Evolutionary conservation across 768 basidiomycete genomes (phyloP), one percentile per base, ranked within the genome.

Genomic region (Tricholoma bakamatsutake): DNA sequence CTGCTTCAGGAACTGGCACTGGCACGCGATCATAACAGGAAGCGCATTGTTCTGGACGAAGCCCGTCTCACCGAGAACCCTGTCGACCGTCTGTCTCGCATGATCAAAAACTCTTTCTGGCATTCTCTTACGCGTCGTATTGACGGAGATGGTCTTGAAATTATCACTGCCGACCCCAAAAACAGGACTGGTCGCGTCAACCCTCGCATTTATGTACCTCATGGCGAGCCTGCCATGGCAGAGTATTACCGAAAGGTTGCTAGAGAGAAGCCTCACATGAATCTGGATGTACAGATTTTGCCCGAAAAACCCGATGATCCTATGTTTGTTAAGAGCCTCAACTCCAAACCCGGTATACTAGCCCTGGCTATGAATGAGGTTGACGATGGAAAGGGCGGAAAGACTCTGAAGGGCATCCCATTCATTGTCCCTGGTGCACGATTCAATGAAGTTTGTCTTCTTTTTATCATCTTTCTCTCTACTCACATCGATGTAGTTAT

Each of bases 61-160:
- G 87, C 93, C n/a, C 89, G 96, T 59, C 79, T 99, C 50, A 92
- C 90, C 0, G 96, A 99, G 74, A 98, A 98, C 68, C 96, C 96
- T 0, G 96, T 99, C 51, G 93, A 95, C 70, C 88, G 96, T 42
- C 80, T 99, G 43, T 94, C 91, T 18, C 85, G 96, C 59, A 98
- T 98, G 96, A 98, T 98, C 73, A 88, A 86, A 69, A 84, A 94
- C 71, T 95, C 93, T 3, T 99, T 99, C 76, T 99, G 96, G 96
- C 91, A 97, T 68, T 91, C 94, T 6, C 79, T 99, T 52, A 99
- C 97, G 2, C 84, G 96, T 51, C 85, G 95, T 40, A 98, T 98
- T 62, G 97, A 99, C 67, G 94, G 93, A 1, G 94, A 98, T 54
- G 96, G 96, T 3, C 80, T 99, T 27, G 96, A 98, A 70, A 92